These are phyloP conservation scores for Plectosphaerella cucumerina DNA, from an alignment of 2,329 filamentous ascomycete species.

Conservation along the genomic window DNA sequence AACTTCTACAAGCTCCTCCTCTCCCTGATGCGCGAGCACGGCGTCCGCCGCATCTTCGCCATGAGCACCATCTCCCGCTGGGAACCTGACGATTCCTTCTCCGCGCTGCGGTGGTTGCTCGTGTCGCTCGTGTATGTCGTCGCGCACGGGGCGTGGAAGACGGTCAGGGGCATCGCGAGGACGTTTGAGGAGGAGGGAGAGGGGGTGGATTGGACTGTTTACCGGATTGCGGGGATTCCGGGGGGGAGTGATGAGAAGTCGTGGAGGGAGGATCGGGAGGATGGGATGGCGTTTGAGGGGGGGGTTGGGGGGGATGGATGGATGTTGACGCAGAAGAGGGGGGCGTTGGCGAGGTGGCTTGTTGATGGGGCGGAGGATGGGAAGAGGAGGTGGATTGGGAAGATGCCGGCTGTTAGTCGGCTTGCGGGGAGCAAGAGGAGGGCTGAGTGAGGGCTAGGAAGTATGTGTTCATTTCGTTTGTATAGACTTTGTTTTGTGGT, in stretches of 20 bases:
- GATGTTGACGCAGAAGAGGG: conserved; percentile 12
- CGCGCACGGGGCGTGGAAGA: conserved; percentile 11
- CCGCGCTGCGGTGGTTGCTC: conserved; percentile 9
- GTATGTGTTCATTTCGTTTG: no score
- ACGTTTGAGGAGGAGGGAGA: conserved; percentile 15
- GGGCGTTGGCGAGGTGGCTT: conserved; percentile 21
- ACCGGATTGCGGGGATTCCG: conserved; percentile 19
- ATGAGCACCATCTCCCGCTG: conserved; percentile 26
- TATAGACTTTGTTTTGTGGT: no score
- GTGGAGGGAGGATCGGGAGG: conserved; percentile 21
- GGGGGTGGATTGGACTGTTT: conserved; percentile 24
- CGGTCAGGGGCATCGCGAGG: conserved; percentile 13
- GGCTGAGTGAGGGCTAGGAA: neutral
- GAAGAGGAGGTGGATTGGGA: conserved; percentile 13
- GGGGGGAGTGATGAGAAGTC: conserved; percentile 18
- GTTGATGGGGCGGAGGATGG: conserved; percentile 18
- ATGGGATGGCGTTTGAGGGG: conserved; percentile 15
- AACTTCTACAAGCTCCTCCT: conserved; percentile 16
- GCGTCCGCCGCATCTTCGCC: conserved; percentile 25
- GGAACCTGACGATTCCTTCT: conserved; percentile 18
- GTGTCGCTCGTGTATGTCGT: conserved; percentile 9
- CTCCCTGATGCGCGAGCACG: conserved; percentile 20
- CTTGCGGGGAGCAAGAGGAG: conserved; percentile 1
- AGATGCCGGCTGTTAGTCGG: conserved; percentile 19
- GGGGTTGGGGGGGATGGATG: conserved; percentile 14